Evolutionary conservation across 495 filamentous ascomycete genomes (phyloP).

Genomic region (Chaetomium tenue): DNA sequence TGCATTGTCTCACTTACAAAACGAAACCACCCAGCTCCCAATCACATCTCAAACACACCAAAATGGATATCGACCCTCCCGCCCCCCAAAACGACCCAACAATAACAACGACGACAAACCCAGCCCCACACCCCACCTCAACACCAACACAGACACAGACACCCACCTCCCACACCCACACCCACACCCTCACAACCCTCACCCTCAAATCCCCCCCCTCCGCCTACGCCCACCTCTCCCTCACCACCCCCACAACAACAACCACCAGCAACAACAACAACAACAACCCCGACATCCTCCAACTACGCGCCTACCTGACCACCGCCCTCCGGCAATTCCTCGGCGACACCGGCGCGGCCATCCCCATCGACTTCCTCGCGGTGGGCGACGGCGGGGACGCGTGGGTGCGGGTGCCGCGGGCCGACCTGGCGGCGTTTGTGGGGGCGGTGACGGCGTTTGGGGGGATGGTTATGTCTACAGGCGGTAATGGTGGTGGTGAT

Average conservation of each 20-base stretch:
- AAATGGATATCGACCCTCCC: constrained; percentile 27
- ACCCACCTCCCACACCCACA: background rate
- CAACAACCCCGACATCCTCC: constrained; percentile 60
- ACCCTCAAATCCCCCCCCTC: constrained; percentile 41
- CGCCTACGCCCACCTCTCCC: constrained; percentile 45
- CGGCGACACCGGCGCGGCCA: constrained; percentile 70
- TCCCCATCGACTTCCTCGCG: constrained; percentile 72
- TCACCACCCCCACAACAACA: constrained; percentile 20
- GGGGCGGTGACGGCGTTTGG: constrained; percentile 67
- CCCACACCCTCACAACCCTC: constrained; percentile 36
- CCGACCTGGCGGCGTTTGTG: constrained; percentile 57
- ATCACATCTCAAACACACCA: constrained; percentile 7
- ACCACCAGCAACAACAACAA: background rate
- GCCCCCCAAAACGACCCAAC: background rate
- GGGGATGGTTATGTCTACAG: constrained; percentile 40
- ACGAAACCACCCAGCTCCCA: background rate
- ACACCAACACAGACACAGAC: background rate
- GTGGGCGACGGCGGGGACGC: constrained; percentile 43
- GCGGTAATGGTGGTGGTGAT: background rate
- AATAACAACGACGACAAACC: constrained; percentile 3
- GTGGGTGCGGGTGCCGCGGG: constrained; percentile 74
- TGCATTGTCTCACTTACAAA: background rate
- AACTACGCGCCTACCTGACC: constrained; percentile 68
- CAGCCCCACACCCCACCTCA: constrained; percentile 12
- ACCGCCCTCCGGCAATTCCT: constrained; percentile 76